Base-by-base conservation (phyloP, 164 flowering plant genomes). In the Warburgia ugandensis region DNA sequence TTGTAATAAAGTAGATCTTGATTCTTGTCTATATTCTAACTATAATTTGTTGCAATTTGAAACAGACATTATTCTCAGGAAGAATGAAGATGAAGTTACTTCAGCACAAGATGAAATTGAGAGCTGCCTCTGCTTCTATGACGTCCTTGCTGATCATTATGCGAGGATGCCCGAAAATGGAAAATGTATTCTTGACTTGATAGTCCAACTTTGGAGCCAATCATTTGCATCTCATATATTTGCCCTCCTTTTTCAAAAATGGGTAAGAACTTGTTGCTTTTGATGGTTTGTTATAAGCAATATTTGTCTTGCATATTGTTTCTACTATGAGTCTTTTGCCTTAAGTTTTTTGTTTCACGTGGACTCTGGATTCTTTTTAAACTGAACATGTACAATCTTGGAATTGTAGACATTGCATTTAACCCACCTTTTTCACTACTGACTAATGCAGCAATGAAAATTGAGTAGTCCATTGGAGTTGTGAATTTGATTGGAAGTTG, bases 171-270 rank as follows among this genome's bases (percentile, higher is more conserved):
- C 94, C 20, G 70, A 80, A 54, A 78, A 65, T 73, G 97, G 92
- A 29, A 69, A 77, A 56, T 69, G 63, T 9, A 71, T 89, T 48
- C 91, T 89, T 67, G 86, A 86, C 77, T 58, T 86, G 73, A 79
- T 94, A 58, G 92, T 88, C 38, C 80, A 86, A 59, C 78, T 94
- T 2, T 94, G 99, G 99, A 94, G 97, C 78, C 99, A 94, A 67
- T 86, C 87, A 47, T 89, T 88, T 72, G 94, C 95, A 23, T 86
- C 95, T 23, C 81, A 86, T 68, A 94, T 94, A 17, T 94, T 94
- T 55, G 57, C 95, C 19, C 90, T 89, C 29, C 68, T 94, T 67
- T 94, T 94, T 61, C 95, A 94, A 68, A 94, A 94, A 75, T 94
- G 99, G 99, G 99, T 91, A 73, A 32, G 83, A 43, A 16, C 13